phyloP scores from a whole-genome alignment of 2,329 filamentous ascomycete species.

The Hypocreales sp. region DNA sequence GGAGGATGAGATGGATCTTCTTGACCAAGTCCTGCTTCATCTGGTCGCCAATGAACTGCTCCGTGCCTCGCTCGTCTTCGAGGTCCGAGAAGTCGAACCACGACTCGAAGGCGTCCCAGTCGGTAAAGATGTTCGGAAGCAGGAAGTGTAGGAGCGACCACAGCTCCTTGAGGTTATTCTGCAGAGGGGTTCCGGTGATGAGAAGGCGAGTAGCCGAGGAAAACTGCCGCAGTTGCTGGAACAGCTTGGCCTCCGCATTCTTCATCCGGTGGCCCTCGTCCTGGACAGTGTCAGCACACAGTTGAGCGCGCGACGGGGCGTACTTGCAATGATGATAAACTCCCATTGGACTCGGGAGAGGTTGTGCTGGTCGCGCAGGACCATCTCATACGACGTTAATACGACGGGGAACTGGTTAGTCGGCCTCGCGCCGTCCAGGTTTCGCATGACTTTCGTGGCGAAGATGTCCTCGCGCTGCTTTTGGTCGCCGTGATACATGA shows the following conservation, averaged over 20 bases:
- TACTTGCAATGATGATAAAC: conserved; percentile 78
- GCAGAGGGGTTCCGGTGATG: conserved; percentile 86
- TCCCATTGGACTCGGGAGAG: conserved; percentile 83
- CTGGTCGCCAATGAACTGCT: conserved; percentile 65
- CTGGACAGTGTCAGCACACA: conserved; percentile 21
- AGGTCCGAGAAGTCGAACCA: conserved; percentile 97
- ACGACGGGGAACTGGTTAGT: conserved; percentile 70
- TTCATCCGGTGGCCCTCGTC: conserved; percentile 97
- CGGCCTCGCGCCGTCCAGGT: conserved; percentile 45
- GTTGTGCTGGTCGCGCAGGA: conserved; percentile 73
- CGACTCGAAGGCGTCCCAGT: conserved; percentile 80
- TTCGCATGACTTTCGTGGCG: conserved; percentile 50
- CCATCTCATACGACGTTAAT: conserved; percentile 92
- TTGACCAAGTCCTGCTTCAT: conserved; percentile 37
- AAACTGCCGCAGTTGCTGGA: conserved; percentile 77
- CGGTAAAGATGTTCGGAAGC: conserved; percentile 81
- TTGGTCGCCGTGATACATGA: conserved; percentile 82
- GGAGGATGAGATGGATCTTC: conserved; percentile 84
- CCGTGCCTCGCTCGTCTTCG: conserved; percentile 64
- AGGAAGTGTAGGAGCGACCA: conserved; percentile 94
- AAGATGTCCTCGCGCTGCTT: conserved; percentile 65
- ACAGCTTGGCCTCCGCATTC: conserved; percentile 85
- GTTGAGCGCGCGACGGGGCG: neutral
- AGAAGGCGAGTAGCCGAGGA: conserved; percentile 79
- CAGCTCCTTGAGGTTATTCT: conserved; percentile 88